phyloP scores from a whole-genome alignment of 116 monocot species.

The Papilionanthe hybrid region DNA sequence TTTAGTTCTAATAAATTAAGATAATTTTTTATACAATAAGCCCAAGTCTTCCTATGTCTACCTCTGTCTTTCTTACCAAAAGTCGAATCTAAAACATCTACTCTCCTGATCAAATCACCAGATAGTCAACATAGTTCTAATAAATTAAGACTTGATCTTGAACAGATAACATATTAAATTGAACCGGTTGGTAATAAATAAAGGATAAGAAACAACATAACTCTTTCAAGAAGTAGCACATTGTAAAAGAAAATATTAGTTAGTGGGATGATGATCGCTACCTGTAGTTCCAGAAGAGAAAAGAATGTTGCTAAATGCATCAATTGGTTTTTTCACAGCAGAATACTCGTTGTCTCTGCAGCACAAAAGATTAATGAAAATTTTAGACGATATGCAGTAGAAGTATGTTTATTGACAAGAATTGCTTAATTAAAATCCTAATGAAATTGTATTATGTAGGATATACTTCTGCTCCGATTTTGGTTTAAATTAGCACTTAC shows the following conservation, averaged over 20 bases:
- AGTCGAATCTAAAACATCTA: too few species aligned
- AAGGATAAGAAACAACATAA: not conserved
- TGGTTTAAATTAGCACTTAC: not conserved
- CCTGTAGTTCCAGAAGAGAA: slow-evolving; percentile 99
- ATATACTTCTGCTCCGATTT: not conserved
- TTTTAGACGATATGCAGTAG: slow-evolving; percentile 3
- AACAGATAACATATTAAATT: not conserved
- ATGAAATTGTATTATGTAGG: not conserved
- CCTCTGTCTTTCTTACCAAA: too few species aligned
- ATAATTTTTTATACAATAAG: too few species aligned
- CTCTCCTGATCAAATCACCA: too few species aligned
- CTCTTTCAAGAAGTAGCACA: not conserved
- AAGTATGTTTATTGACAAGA: not conserved
- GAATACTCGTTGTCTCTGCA: slow-evolving; percentile 45
- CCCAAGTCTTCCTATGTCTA: too few species aligned
- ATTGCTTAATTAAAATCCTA: not conserved
- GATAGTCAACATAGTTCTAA: too few species aligned
- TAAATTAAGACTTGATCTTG: not conserved
- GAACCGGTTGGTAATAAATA: not conserved
- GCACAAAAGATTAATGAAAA: slow-evolving; percentile 12
- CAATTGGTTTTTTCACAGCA: slow-evolving; percentile 63
- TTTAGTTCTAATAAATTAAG: too few species aligned
- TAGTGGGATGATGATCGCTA: slow-evolving; percentile 14
- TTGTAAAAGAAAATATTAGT: not conserved
- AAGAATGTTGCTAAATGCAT: slow-evolving; percentile 81